A percentile compares a stretch with the other conserved stretches of the same genome.
Conservation (phyloP, 2,329 filamentous ascomycete species). For the Exophiala sp. region DNA sequence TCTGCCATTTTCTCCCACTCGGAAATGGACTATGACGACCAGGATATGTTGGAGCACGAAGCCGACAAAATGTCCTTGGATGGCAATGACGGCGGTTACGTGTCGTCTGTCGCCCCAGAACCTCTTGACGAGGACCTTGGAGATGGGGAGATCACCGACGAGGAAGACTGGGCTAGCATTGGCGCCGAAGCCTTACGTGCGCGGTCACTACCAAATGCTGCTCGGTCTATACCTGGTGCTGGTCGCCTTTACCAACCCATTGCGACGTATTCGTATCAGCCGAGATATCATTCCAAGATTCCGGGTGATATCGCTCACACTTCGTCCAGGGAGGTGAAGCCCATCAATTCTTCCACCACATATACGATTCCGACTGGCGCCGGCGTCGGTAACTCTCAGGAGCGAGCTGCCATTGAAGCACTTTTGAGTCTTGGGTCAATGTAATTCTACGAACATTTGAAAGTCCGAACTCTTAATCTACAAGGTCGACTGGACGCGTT, state of each 20-base stretch:
- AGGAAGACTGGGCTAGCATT: constrained; percentile 91
- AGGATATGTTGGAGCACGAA: constrained; percentile 71
- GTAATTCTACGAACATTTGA: constrained; percentile 32
- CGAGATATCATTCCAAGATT: constrained; percentile 23
- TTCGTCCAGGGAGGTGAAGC: constrained; percentile 38
- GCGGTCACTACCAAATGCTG: constrained; percentile 46
- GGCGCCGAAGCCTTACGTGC: constrained; percentile 78
- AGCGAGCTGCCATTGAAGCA: constrained; percentile 46
- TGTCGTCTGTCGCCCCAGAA: constrained; percentile 67
- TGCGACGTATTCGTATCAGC: constrained; percentile 35
- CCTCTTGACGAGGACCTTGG: constrained; percentile 62
- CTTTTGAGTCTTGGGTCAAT: constrained; percentile 45
- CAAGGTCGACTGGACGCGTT: not conserved
- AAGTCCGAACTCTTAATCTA: not conserved
- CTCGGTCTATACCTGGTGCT: constrained; percentile 36
- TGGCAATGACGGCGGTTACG: constrained; percentile 58
- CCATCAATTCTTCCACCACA: constrained; percentile 33
- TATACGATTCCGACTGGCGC: constrained; percentile 29
- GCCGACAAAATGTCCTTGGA: constrained; percentile 93
- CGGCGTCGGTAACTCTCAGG: constrained; percentile 37
- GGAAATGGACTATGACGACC: constrained; percentile 56
- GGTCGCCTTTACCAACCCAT: constrained; percentile 36
- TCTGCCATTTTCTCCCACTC: constrained; percentile 69
- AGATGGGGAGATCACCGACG: constrained; percentile 84
- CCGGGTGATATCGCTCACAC: constrained; percentile 31